Conservation (phyloP, 148 eudicot species). For the Tetragonia tetragonoides region DNA sequence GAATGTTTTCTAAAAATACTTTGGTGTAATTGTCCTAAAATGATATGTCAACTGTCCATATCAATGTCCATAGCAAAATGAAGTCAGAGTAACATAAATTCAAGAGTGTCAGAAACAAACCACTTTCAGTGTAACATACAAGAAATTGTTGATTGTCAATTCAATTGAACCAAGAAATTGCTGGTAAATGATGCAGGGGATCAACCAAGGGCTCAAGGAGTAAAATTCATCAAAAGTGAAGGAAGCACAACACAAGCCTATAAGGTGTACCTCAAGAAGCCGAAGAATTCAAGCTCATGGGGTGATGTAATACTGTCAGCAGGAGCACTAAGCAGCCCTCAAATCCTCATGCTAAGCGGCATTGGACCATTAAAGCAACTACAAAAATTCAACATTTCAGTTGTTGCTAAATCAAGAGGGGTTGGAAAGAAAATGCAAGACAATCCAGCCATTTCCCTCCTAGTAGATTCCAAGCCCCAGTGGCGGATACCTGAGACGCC, state of each 20-base stretch:
- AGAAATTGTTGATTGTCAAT: background rate
- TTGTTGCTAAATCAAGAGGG: slow-evolving; percentile 14
- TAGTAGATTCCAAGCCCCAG: slow-evolving; percentile 32
- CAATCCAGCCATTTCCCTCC: slow-evolving; percentile 40
- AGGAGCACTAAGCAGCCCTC: slow-evolving; percentile 50
- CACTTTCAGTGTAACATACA: background rate
- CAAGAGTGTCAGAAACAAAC: background rate
- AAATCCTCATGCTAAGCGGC: slow-evolving; percentile 46
- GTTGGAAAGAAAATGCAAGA: slow-evolving; percentile 40
- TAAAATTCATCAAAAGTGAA: slow-evolving; percentile 35
- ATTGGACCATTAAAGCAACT: slow-evolving; percentile 41
- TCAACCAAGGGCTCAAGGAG: slow-evolving; percentile 40
- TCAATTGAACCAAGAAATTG: no score
- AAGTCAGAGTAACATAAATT: no score
- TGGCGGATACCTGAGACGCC: slow-evolving; percentile 39
- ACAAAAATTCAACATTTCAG: slow-evolving; percentile 29
- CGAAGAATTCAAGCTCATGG: slow-evolving; percentile 13
- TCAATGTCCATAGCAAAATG: no score
- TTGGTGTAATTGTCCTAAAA: no score
- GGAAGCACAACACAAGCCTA: slow-evolving; percentile 25
- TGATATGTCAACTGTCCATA: no score
- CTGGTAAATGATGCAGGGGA: slow-evolving; percentile 24
- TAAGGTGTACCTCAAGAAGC: slow-evolving; percentile 35
- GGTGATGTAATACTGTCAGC: slow-evolving; percentile 49
- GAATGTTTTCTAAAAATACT: no score